Evolutionary conservation across 192 early-diverging fungal species (phyloP).

Genomic region (Coemansia sp.): DNA sequence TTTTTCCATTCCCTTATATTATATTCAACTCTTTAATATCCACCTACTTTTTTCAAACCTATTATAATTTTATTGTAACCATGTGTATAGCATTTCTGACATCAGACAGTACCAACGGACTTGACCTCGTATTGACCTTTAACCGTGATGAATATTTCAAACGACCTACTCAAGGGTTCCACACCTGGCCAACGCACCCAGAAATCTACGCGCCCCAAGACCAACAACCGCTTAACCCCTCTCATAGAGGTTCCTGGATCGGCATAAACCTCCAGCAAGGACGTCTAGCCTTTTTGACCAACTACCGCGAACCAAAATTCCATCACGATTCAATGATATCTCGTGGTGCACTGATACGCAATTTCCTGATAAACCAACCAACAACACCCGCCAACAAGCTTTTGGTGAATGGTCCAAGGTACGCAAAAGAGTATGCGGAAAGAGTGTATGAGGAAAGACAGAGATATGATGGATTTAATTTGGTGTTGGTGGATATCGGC

Average conservation of each 20-base stretch:
- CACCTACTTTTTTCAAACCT: too few relatives aligned
- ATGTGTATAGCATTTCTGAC: too few relatives aligned
- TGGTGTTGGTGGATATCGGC: constrained; percentile 39
- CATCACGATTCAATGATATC: constrained; percentile 33
- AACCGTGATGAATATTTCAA: constrained; percentile 49
- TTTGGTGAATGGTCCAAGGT: not conserved
- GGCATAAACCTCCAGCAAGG: constrained; percentile 24
- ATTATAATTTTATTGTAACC: too few relatives aligned
- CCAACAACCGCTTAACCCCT: constrained; percentile 18
- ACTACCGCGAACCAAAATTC: constrained; percentile 20
- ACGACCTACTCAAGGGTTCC: constrained; percentile 38
- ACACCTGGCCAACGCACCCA: constrained; percentile 24
- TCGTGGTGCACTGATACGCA: constrained; percentile 42
- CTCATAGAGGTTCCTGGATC: constrained; percentile 41
- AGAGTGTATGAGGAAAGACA: constrained; percentile 23
- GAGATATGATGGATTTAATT: constrained; percentile 48
- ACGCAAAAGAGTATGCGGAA: constrained; percentile 27
- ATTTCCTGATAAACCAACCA: constrained; percentile 21
- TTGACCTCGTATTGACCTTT: constrained; percentile 28
- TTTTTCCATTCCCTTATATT: too few relatives aligned
- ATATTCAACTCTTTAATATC: too few relatives aligned
- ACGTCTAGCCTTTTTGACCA: constrained; percentile 40
- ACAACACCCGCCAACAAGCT: not conserved
- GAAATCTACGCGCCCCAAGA: constrained; percentile 43
- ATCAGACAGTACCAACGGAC: too few relatives aligned